Percentiles rank a stretch among this genome's conserved stretches.
These are phyloP conservation scores for Coniosporium tulheliwenetii DNA, from an alignment of 2,329 filamentous ascomycete species.

Conservation along the genomic window DNA sequence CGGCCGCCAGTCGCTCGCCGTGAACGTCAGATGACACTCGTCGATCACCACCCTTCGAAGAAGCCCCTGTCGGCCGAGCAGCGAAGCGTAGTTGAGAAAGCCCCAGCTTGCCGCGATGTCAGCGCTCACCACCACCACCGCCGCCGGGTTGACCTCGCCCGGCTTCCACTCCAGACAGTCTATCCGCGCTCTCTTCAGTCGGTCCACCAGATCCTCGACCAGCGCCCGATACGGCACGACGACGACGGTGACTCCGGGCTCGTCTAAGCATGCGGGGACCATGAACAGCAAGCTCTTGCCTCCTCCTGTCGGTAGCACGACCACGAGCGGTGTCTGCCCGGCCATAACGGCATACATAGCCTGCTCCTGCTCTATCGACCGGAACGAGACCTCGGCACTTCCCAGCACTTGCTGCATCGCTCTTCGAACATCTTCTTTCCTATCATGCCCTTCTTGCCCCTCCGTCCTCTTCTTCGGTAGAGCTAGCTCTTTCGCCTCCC, in stretches of 20 bases:
- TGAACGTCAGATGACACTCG: constrained; percentile 9
- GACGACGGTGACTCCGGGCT: constrained; percentile 7
- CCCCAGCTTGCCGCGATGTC: constrained; percentile 2
- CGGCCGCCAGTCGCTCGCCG: constrained; percentile 6
- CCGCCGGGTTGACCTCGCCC: constrained; percentile 5
- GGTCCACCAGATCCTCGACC: constrained; percentile 4
- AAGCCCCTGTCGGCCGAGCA: too few relatives aligned
- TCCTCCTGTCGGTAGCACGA: too few relatives aligned
- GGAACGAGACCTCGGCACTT: not conserved
- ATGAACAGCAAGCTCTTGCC: constrained; percentile 12
- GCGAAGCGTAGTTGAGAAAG: constrained; percentile 7
- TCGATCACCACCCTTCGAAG: constrained; percentile 7
- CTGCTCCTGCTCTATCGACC: constrained; percentile 5
- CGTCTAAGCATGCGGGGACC: constrained; percentile 6
- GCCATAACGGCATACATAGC: constrained; percentile 5
- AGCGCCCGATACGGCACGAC: not conserved
- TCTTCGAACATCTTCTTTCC: not conserved
- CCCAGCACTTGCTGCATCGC: not conserved
- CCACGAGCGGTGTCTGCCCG: too few relatives aligned
- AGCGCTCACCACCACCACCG: constrained; percentile 7
- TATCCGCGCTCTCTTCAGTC: constrained; percentile 2
- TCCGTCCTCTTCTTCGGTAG: not conserved
- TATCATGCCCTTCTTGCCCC: not conserved
- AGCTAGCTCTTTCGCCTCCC: too few relatives aligned
- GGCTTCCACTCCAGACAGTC: constrained; percentile 5